Percentiles rank a stretch among this genome's conserved stretches.
Conservation (phyloP, 768 basidiomycete genomes). For the Lactarius hatsudake region DNA sequence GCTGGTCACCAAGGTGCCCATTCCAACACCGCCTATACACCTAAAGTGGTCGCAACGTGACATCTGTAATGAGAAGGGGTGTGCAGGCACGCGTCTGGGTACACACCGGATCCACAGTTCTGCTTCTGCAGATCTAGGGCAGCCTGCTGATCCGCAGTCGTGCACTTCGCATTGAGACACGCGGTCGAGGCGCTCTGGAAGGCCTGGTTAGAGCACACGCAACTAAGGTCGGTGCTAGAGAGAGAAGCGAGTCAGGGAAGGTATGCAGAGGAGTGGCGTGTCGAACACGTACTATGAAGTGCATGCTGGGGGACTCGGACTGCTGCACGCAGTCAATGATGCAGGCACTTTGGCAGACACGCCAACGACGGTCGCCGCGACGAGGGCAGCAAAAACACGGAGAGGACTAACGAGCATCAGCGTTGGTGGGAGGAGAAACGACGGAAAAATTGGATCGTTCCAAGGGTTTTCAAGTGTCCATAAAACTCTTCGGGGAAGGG, state of each 20-base stretch:
- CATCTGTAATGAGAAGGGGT: neutral
- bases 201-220: constrained; percentile 38
- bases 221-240: constrained; percentile 38
- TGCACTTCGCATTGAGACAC: constrained; percentile 40
- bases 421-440: neutral
- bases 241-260: neutral
- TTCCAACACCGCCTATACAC: too few species aligned
- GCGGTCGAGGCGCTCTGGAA: constrained; percentile 37
- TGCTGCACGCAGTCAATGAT: neutral
- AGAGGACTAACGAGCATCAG: constrained; percentile 2
- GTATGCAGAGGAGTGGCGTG: neutral
- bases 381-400: neutral
- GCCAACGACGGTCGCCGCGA: neutral
- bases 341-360: constrained; percentile 10
- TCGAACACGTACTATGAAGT: neutral
- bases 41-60: too few species aligned
- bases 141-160: constrained; percentile 30
- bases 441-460: too few species aligned
- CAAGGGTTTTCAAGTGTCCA: too few species aligned
- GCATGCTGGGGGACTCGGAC: neutral
- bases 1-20: too few species aligned
- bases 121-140: constrained; percentile 35
- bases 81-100: neutral
- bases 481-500: too few species aligned
- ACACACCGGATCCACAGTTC: constrained; percentile 34